Conservation (phyloP, 768 basidiomycete species). For the Tulasnella sp. region DNA sequence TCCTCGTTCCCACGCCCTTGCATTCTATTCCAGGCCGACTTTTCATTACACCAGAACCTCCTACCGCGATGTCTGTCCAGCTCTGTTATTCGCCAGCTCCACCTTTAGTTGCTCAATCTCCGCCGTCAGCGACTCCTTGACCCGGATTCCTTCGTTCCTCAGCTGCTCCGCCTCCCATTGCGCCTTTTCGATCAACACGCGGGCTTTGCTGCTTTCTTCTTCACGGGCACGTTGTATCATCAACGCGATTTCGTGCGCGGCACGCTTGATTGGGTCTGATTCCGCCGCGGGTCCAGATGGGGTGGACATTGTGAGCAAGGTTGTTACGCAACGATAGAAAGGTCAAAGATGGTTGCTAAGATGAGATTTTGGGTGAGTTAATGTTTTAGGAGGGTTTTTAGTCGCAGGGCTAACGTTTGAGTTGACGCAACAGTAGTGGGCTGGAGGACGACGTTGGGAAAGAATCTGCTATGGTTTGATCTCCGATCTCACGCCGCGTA, state of each 20-base stretch:
- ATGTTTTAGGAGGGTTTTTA: too few species aligned
- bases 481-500: too few species aligned
- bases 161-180: constrained; percentile 16
- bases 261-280: neutral
- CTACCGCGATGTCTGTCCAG: neutral
- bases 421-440: too few species aligned
- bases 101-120: constrained; percentile 9
- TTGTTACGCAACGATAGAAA: too few species aligned
- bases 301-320: neutral
- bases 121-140: constrained; percentile 1
- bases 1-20: neutral
- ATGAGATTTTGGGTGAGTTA: too few species aligned
- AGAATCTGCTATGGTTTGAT: too few species aligned
- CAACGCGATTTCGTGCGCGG: constrained; percentile 1
- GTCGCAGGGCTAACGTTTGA: too few species aligned
- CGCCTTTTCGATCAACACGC: constrained; percentile 11
- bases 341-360: too few species aligned
- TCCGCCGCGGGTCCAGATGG: too few species aligned
- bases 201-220: constrained; percentile 2
- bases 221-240: constrained; percentile 11
- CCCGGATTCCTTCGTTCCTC: constrained; percentile 4
- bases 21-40: constrained; percentile 3
- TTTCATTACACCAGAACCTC: neutral
- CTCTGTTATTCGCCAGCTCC: neutral
- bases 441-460: too few species aligned